These are phyloP conservation scores for Syzygium aromaticum DNA, from an alignment of 345 rosid species.

Conservation along the genomic window DNA sequence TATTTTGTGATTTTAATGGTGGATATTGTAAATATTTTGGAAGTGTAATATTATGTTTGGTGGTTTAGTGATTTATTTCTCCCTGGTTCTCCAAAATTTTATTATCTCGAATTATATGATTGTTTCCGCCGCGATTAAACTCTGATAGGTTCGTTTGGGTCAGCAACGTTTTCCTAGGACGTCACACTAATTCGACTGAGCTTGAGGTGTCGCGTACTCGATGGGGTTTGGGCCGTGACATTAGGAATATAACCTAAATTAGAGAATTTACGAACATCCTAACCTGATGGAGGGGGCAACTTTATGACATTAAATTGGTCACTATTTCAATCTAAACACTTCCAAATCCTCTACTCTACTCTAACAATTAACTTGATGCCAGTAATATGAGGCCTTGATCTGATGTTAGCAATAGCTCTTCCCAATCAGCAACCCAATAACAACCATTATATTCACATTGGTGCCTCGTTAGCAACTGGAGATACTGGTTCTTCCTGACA, in stretches of 20 bases:
- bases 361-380: neutral
- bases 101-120: too few species aligned
- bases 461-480: neutral
- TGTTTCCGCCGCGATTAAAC: too few species aligned
- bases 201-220: too few species aligned
- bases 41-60: too few species aligned
- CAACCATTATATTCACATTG: neutral
- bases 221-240: too few species aligned
- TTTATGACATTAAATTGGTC: slow-evolving; percentile 15
- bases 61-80: too few species aligned
- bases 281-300: slow-evolving; percentile 7
- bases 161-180: too few species aligned
- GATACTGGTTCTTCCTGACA: neutral
- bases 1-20: too few species aligned
- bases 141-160: too few species aligned
- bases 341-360: neutral
- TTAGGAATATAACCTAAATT: neutral
- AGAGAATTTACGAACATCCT: neutral
- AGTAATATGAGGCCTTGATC: neutral
- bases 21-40: too few species aligned
- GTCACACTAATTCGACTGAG: too few species aligned
- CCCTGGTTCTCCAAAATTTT: too few species aligned
- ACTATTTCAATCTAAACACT: slow-evolving; percentile 1
- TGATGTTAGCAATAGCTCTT: neutral
- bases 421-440: neutral